Base-by-base conservation (phyloP, 2,329 filamentous ascomycete species). In the Aspergillus transmontanensis region DNA sequence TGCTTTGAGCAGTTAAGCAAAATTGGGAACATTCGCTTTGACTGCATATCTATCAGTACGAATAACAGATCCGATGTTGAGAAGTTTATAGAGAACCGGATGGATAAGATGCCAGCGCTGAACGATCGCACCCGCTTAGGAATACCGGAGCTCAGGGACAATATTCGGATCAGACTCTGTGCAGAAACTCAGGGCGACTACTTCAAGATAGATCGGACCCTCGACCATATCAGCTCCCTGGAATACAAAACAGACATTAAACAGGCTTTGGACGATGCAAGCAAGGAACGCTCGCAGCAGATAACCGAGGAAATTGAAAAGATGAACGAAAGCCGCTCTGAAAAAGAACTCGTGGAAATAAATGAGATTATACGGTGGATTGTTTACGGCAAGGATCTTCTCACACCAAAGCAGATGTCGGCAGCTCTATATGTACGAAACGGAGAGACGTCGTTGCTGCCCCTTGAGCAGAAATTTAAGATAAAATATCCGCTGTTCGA, bases 301-400 rank as follows among this genome's bases (percentile, higher is more conserved):
- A 72, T 74, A 21, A n/a, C 56, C 4, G 58, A 63, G 16, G 72
- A 73, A 30, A 69, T 73, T 39, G 63, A 70, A 14, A 66, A 61
- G 12, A 63, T 73, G 12, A 73, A 73, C 45, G 58, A 66, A 6
- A 66, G 59, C 5, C 66, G 67, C n/a, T 64, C 64, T 19, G 16
- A 62, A 2, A 71, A 72, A 56, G 71, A 74, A 57, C 66, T 73
- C 28, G 63, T 64, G n/a, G 72, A 74, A 36, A 70, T 74, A 7
- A 73, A 73, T 43, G 69, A 72, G 34, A 66, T 74, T 34, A 66
- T 73, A 30, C 64, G 66, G n/a, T 74, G 72, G 71, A 64, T 71
- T 56, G 62, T 68, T n/a, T 67, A 63, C 19, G 66, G 66, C 9
- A 65, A 64, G 21, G 62, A 66, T 21, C 63, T 62, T 51, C 60